Percentiles rank a stretch among this genome's conserved stretches.
Conservation (phyloP, 768 basidiomycete species). For the Pulveroboletus sp. region DNA sequence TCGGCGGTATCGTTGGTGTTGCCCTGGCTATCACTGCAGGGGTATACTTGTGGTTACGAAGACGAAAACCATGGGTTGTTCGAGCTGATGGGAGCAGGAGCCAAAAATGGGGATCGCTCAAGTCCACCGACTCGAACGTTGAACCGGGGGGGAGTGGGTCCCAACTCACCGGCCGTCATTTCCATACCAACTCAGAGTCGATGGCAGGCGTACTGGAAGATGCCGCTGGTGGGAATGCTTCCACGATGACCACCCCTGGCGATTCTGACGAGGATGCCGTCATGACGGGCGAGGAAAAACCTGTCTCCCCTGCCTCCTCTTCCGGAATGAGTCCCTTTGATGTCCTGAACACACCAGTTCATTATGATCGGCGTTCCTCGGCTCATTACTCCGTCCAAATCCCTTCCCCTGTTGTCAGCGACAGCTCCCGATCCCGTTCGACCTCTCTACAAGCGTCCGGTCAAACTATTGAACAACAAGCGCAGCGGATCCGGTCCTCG, state of each 20-base stretch:
- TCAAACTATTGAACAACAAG: conserved; percentile 26
- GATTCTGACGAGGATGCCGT: conserved; percentile 21
- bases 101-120: conserved; percentile 27
- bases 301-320: conserved; percentile 13
- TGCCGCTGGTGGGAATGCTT: conserved; percentile 11
- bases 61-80: conserved; percentile 9
- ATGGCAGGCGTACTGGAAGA: conserved; percentile 13
- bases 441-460: conserved; percentile 10
- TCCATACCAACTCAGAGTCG: conserved; percentile 21
- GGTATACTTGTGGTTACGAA: conserved; percentile 28
- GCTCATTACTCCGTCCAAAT: conserved; percentile 15
- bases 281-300: conserved; percentile 21
- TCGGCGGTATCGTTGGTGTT: conserved; percentile 42
- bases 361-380: conserved; percentile 18
- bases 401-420: background rate
- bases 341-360: conserved; percentile 13
- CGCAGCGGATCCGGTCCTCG: conserved; percentile 29
- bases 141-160: background rate
- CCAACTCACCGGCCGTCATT: conserved; percentile 5
- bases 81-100: conserved; percentile 26
- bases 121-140: conserved; percentile 18
- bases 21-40: conserved; percentile 30
- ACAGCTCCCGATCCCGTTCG: conserved; percentile 7
- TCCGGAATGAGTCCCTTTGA: conserved; percentile 18
- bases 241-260: conserved; percentile 13